Evolutionary conservation across 441 rosid genomes (phyloP).

Genomic region (Populus hybrid): DNA sequence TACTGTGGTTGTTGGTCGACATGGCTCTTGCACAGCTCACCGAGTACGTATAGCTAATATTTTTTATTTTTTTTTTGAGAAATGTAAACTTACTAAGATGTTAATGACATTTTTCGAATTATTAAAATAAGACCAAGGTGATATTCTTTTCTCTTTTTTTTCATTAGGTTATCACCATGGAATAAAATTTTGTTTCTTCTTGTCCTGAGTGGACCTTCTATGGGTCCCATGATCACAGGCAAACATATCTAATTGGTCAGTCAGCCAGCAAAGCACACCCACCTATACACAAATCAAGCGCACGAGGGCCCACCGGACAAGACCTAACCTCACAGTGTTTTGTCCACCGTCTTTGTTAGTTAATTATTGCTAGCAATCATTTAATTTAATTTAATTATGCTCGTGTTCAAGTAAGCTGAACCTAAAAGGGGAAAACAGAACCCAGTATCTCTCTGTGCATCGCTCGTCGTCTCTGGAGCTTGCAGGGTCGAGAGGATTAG

Average conservation of each 20-base stretch:
- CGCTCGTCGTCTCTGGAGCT: background rate
- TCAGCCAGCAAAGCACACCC: constrained; percentile 22
- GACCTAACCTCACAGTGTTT: background rate
- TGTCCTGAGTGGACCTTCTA: background rate
- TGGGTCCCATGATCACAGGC: background rate
- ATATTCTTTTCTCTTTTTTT: no score
- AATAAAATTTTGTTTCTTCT: background rate
- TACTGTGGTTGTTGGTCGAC: no score
- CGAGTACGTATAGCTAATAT: no score
- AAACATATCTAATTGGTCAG: constrained; percentile 18
- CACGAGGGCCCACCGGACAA: constrained; percentile 1
- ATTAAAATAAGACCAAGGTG: no score
- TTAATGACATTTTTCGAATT: no score
- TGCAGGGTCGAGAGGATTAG: background rate
- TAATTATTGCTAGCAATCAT: no score
- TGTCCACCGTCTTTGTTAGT: background rate
- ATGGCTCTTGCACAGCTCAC: no score
- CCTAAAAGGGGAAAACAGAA: background rate
- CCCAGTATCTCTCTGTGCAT: background rate
- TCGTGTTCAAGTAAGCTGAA: background rate
- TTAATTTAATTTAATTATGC: no score
- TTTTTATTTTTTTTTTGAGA: no score
- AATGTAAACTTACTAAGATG: no score
- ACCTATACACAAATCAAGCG: background rate
- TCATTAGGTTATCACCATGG: no score